Percentiles rank a stretch among this genome's conserved stretches.
These are phyloP conservation scores for Laetiporus sulphureus DNA, from an alignment of 1,284 basidiomycete genomes.

Conservation along the genomic window DNA sequence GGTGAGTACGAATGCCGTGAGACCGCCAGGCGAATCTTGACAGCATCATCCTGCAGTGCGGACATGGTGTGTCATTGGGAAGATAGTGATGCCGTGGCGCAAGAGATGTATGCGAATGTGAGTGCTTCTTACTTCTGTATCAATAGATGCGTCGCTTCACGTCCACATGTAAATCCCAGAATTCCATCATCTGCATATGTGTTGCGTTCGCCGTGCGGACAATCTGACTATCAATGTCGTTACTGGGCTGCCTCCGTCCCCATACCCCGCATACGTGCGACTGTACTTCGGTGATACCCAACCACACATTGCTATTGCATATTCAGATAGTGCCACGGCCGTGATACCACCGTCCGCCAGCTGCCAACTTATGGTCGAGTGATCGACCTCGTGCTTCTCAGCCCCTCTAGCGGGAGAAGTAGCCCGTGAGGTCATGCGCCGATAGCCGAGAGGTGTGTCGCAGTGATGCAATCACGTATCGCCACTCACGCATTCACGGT, in stretches of 20 bases:
- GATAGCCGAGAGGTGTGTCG: too few species aligned
- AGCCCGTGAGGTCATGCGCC: too few species aligned
- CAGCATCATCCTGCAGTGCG: constrained; percentile 28
- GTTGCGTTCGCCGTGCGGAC: constrained; percentile 64
- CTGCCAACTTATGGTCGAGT: too few species aligned
- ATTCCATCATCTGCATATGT: constrained; percentile 70
- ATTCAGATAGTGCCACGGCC: too few species aligned
- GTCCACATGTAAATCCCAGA: constrained; percentile 33
- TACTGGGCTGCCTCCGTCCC: constrained; percentile 6
- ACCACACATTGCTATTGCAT: too few species aligned
- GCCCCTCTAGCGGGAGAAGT: too few species aligned
- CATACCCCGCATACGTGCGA: constrained; percentile 15
- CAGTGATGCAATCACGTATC: too few species aligned
- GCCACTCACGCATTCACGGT: too few species aligned
- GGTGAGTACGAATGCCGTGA: constrained; percentile 37
- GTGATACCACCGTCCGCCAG: too few species aligned
- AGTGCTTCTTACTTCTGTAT: constrained; percentile 17
- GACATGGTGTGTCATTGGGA: constrained; percentile 74
- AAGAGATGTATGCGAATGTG: constrained; percentile 67
- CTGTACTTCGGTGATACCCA: constrained; percentile 20
- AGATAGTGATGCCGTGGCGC: constrained; percentile 60
- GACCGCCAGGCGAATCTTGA: constrained; percentile 3
- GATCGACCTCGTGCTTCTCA: too few species aligned
- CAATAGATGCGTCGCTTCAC: neutral
- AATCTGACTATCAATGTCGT: constrained; percentile 25